phyloP scores from a whole-genome alignment of 1,284 basidiomycete genomes.

The Malassezia brasiliensis region DNA sequence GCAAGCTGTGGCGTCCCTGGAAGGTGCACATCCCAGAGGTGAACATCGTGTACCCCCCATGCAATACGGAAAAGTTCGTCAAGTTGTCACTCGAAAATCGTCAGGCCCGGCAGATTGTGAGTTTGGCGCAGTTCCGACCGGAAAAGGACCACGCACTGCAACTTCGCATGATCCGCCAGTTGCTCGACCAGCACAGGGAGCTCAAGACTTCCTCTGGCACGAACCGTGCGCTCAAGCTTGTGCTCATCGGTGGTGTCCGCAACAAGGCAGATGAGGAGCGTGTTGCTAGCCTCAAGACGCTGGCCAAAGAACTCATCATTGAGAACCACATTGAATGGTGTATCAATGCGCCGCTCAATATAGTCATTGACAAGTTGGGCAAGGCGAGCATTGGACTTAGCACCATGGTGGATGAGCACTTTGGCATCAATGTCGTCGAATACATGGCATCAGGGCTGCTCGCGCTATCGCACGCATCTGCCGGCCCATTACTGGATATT shows the following conservation, averaged over 20 bases:
- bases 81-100: constrained; percentile 56
- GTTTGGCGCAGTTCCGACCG: constrained; percentile 66
- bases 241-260: constrained; percentile 74
- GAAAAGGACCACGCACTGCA: constrained; percentile 90
- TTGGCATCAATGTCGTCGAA: constrained; percentile 95
- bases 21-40: constrained; percentile 37
- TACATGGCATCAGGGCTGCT: constrained; percentile 91
- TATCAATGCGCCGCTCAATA: constrained; percentile 70
- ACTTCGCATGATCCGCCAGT: constrained; percentile 59
- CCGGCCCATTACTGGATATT: constrained; percentile 83
- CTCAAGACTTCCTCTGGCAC: constrained; percentile 16
- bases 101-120: constrained; percentile 19
- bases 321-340: constrained; percentile 64
- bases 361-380: constrained; percentile 62
- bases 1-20: constrained; percentile 45
- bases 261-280: constrained; percentile 66
- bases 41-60: constrained; percentile 75
- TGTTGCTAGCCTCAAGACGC: constrained; percentile 56
- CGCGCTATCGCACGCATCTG: constrained; percentile 82
- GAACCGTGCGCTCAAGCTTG: constrained; percentile 24
- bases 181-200: constrained; percentile 53
- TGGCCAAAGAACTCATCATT: constrained; percentile 61
- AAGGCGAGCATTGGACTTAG: constrained; percentile 74
- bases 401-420: constrained; percentile 98
- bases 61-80: constrained; percentile 69